Evolutionary conservation across 768 basidiomycete species (phyloP).

Genomic region (Rubroboletus pulcherrimus): DNA sequence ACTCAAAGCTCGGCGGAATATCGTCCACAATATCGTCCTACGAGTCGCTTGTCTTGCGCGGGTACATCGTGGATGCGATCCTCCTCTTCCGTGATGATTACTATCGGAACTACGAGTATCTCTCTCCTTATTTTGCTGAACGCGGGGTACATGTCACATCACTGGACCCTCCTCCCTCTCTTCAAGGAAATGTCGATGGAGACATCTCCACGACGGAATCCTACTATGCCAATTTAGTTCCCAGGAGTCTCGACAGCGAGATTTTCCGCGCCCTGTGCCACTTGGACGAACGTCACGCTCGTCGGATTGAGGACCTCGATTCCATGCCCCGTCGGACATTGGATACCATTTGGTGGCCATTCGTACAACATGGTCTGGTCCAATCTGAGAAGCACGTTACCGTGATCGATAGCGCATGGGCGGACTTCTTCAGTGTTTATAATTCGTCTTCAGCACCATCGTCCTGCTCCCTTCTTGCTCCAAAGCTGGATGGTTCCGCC

Average conservation of each 20-base stretch:
- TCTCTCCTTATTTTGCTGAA: conserved; percentile 74
- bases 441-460: conserved; percentile 28
- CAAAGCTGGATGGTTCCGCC: conserved; percentile 86
- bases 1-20: conserved; percentile 89
- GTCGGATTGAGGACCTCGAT: conserved; percentile 68
- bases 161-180: conserved; percentile 56
- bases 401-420: conserved; percentile 86
- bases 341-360: conserved; percentile 93
- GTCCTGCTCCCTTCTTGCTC: conserved; percentile 41
- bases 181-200: conserved; percentile 37
- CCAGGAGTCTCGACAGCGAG: conserved; percentile 32
- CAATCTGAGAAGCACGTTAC: conserved; percentile 70
- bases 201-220: conserved; percentile 54
- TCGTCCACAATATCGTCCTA: conserved; percentile 90
- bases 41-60: conserved; percentile 86
- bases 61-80: conserved; percentile 83
- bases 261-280: conserved; percentile 49
- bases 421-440: conserved; percentile 82
- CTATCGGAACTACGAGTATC: conserved; percentile 84
- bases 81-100: conserved; percentile 82
- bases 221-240: conserved; percentile 64
- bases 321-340: conserved; percentile 77
- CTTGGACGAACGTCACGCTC: conserved; percentile 59
- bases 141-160: conserved; percentile 55
- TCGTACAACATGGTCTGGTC: conserved; percentile 83